phyloP scores from a whole-genome alignment of 176 grass and related monocot species.

The Carex cristatella region DNA sequence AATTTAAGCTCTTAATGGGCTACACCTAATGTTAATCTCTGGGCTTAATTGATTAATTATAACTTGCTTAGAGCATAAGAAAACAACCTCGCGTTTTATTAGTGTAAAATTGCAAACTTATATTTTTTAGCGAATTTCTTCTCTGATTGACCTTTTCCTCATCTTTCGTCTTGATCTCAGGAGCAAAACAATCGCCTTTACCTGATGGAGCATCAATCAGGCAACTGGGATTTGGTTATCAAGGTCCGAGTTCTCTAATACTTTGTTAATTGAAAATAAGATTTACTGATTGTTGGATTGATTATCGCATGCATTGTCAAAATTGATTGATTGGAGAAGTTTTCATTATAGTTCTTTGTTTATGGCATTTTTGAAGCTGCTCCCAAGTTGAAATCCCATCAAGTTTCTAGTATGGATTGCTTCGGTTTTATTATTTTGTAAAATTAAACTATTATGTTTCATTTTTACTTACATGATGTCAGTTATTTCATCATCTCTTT shows the following conservation, averaged over 20 bases:
- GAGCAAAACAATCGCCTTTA: background rate
- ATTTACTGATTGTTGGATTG: background rate
- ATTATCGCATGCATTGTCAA: background rate
- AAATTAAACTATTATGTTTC: background rate
- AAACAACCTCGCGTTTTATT: background rate
- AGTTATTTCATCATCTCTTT: conserved; percentile 11
- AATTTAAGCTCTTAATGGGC: background rate
- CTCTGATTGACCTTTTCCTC: background rate
- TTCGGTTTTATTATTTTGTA: background rate
- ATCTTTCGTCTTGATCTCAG: background rate
- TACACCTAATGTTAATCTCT: background rate
- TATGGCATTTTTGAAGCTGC: background rate
- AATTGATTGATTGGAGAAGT: background rate
- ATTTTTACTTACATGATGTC: background rate
- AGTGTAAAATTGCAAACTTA: background rate
- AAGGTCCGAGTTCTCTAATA: background rate
- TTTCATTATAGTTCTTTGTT: background rate
- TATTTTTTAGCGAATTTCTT: background rate
- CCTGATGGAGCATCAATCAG: conserved; percentile 6
- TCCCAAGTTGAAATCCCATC: background rate
- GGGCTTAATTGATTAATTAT: background rate
- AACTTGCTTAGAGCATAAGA: background rate
- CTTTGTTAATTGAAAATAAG: background rate
- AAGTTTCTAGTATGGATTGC: background rate
- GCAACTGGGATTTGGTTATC: conserved; percentile 7